Percentiles rank a stretch among this genome's conserved stretches.
Evolutionary conservation across 768 basidiomycete genomes (phyloP).

Genomic region (Gautieria morchelliformis): DNA sequence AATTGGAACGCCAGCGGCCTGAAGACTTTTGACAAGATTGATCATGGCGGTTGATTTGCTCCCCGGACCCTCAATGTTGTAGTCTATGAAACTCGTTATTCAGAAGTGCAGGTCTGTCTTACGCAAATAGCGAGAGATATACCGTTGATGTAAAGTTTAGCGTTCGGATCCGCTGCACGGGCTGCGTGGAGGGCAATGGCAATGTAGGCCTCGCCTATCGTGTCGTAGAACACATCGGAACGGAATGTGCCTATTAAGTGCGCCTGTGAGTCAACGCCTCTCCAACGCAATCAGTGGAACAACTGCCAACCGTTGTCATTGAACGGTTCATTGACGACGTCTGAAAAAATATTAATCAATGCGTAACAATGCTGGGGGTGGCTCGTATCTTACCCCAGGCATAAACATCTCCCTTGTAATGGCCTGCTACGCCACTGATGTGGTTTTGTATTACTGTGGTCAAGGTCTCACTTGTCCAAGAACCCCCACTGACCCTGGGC

Average conservation of each 20-base stretch:
- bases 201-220: conserved; percentile 40
- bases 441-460: conserved; percentile 35
- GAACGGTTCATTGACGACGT: conserved; percentile 51
- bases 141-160: conserved; percentile 43
- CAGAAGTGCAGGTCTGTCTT: background rate
- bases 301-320: conserved; percentile 36
- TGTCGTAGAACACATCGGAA: conserved; percentile 41
- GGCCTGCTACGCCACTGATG: conserved; percentile 38
- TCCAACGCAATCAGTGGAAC: background rate
- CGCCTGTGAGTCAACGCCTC: background rate
- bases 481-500: conserved; percentile 7
- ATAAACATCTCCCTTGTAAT: conserved; percentile 46
- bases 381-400: conserved; percentile 23
- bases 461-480: conserved; percentile 11
- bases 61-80: conserved; percentile 24
- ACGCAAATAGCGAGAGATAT: conserved; percentile 1
- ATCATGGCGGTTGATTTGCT: conserved; percentile 48
- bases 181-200: conserved; percentile 43
- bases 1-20: conserved; percentile 39
- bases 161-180: conserved; percentile 40
- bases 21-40: conserved; percentile 40
- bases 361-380: no score
- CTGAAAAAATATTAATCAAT: conserved; percentile 24
- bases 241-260: conserved; percentile 33
- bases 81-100: conserved; percentile 17